Evolutionary conservation across 108 stramenopile species (phyloP), one percentile per base, ranked within the genome.

Genomic region (Skeletonema costatum): DNA sequence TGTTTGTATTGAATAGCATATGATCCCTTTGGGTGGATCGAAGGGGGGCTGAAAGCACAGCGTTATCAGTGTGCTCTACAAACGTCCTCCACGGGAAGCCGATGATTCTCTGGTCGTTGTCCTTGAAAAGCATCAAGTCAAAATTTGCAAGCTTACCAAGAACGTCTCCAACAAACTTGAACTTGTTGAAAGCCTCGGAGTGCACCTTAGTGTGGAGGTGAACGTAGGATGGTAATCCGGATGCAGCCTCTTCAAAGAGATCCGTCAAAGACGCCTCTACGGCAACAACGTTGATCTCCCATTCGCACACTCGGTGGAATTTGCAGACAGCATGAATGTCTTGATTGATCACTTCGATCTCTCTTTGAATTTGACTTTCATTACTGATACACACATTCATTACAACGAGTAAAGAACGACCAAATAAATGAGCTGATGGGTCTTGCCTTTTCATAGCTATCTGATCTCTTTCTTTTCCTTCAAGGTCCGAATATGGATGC

Each of bases 21-120:
- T 46, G 44, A 46, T 46, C 44, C 44, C 11, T 46, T 12, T 46
- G 44, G 14, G 44, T 46, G 44, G 44, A 25, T 25, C 25, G 25
- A 25, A 25, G 25, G 25, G 25, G 25, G 25, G 25, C 25, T 25
- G 25, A 25, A 14, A 65, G 16, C 19, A 65, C 33, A 1, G 64
- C 8, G 0, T 36, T 8, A 11, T 65, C 6, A 16, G 32, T 36
- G 3, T 35, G 64, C 7, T 65, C 32, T 16, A 65, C 19, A 36
- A 65, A 65, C 0, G 38, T 65, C 7, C 19, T 35, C 64, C 64
- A 65, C 19, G 64, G 32, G 19, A 65, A 65, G 2, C 64, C 64
- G 11, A 6, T 35, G 10, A 65, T 10, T 32, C 33, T 32, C 32
- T 35, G 31, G 33, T 65, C 64, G 16, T 25, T 25, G 25, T 25